Evolutionary conservation across 192 early-diverging fungal species (phyloP), one percentile per base, ranked within the genome.

Genomic region (Backusella liffmaniae): DNA sequence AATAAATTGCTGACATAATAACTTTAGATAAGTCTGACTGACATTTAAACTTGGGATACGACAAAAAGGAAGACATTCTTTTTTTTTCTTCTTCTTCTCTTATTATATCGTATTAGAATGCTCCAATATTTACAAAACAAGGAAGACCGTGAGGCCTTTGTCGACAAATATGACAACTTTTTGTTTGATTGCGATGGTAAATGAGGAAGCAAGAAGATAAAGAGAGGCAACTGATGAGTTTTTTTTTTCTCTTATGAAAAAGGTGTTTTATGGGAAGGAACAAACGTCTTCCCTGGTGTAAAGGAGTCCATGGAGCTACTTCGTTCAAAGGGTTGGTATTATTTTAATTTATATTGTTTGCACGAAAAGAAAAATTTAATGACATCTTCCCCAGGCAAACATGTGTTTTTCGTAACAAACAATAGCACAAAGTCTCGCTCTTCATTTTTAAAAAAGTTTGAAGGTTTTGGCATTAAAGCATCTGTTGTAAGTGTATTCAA

Each of bases 111-210:
- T 67, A 36, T 35, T n/a, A 30, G 42, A 71, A 71, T 71, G 70
- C 39, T 71, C 10, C 39, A 44, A 32, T 71, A 71, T 39, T 71
- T 71, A 44, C 21, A 26, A 46, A 49, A 21, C 2, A 71, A 71
- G 3, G 85, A 90, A 65, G 87, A 90, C 34, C 84, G 84, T 34
- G 73, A 87, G 39, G 72, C 13, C 5, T 96, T 93, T 77, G 67
- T 98, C 36, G 93, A 94, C 78, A 83, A 83, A 49, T 91, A 89
- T 73, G 97, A 99, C 80, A 99, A 94, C 16, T 98, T 97, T 75
- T 82, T 99, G 67, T 91, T 99, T 56, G 98, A 99, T 85, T 98
- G 96, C 85, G 98, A 99, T 86, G 98, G 97, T 92, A 80, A 67
- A 69, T 66, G 37, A 21, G 29, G 37, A 39, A 39, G 3, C 37